Evolutionary conservation across 1,284 basidiomycete genomes (phyloP).

Genomic region (Fomitopsis palustris): DNA sequence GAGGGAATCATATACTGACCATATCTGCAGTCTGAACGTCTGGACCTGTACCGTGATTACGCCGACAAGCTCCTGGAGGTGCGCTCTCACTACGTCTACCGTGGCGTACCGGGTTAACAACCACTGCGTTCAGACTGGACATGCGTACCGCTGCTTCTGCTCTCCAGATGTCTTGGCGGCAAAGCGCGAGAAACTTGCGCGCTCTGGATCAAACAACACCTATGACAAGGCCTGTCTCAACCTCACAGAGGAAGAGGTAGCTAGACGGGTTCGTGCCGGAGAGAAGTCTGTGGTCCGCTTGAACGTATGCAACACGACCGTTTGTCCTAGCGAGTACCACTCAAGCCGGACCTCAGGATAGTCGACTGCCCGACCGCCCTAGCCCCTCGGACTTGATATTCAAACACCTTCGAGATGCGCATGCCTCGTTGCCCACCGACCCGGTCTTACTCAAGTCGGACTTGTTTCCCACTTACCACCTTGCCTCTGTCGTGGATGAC

Average conservation of each 20-base stretch:
- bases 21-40: slow-evolving; percentile 73
- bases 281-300: slow-evolving; percentile 83
- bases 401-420: slow-evolving; percentile 68
- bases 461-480: slow-evolving; percentile 93
- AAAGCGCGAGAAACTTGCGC: slow-evolving; percentile 66
- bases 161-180: slow-evolving; percentile 62
- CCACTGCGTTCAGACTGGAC: slow-evolving; percentile 53
- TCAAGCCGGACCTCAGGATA: slow-evolving; percentile 39
- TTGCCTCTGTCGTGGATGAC: slow-evolving; percentile 96
- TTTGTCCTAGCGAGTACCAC: background rate
- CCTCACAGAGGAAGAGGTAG: slow-evolving; percentile 82
- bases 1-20: background rate
- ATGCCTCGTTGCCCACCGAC: slow-evolving; percentile 80
- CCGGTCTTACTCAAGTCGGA: slow-evolving; percentile 93
- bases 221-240: slow-evolving; percentile 88
- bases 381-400: slow-evolving; percentile 72
- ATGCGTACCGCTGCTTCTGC: slow-evolving; percentile 97
- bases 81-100: slow-evolving; percentile 16
- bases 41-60: slow-evolving; percentile 80
- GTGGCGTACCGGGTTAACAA: background rate
- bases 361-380: slow-evolving; percentile 44
- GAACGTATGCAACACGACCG: slow-evolving; percentile 55
- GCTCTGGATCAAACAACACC: slow-evolving; percentile 68
- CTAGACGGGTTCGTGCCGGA: slow-evolving; percentile 68
- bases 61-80: slow-evolving; percentile 76